A percentile compares a stretch with the other conserved stretches of the same genome.
Conservation (phyloP, 768 basidiomycete species). For the Pleurotus salmoneostramineus region DNA sequence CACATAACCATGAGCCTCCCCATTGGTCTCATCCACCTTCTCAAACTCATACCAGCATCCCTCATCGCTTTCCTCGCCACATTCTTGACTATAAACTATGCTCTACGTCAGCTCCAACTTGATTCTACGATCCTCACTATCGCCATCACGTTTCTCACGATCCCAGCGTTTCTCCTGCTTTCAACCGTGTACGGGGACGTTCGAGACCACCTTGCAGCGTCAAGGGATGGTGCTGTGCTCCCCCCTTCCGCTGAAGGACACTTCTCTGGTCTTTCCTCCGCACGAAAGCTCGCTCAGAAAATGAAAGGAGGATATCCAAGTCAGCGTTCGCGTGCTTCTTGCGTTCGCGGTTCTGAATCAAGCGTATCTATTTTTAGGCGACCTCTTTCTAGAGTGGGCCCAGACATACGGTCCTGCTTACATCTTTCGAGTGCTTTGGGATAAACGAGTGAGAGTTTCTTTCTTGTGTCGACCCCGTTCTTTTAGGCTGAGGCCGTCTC, state of each 20-base stretch:
- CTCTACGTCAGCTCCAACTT: background rate
- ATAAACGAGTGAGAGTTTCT: constrained; percentile 22
- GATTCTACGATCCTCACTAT: background rate
- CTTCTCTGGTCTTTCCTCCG: constrained; percentile 17
- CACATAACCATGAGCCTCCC: constrained; percentile 1
- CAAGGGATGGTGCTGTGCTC: constrained; percentile 25
- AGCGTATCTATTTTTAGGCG: constrained; percentile 17
- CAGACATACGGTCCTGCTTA: constrained; percentile 19
- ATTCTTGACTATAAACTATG: background rate
- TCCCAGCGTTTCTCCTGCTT: constrained; percentile 10
- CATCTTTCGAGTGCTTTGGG: constrained; percentile 21
- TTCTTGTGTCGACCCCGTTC: background rate
- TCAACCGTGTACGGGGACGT: constrained; percentile 16
- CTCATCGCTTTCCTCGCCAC: background rate
- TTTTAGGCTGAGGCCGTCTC: background rate
- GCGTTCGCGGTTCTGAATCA: background rate
- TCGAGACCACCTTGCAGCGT: constrained; percentile 20
- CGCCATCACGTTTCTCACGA: background rate
- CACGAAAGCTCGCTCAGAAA: constrained; percentile 14
- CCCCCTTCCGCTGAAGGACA: constrained; percentile 25
- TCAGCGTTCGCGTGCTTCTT: constrained; percentile 10
- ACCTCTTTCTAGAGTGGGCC: constrained; percentile 18
- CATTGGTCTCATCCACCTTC: constrained; percentile 2
- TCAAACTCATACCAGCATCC: background rate
- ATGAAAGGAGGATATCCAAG: constrained; percentile 29